These are phyloP conservation scores for Starmerella scarabaei DNA, from an alignment of 805 yeast genomes.

Conservation along the genomic window DNA sequence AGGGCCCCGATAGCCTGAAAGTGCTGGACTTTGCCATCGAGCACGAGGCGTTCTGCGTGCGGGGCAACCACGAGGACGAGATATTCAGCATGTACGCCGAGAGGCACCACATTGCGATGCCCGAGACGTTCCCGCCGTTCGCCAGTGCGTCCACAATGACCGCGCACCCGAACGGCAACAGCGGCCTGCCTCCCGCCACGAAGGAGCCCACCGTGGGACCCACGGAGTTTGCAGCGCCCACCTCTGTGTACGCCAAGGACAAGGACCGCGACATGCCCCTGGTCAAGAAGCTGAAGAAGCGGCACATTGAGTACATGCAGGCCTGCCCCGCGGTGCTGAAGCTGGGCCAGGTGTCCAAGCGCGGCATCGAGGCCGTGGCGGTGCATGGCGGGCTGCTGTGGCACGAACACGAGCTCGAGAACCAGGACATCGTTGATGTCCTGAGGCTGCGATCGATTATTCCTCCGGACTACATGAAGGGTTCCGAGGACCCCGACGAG, in stretches of 20 bases:
- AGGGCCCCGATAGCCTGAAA: constrained; percentile 63
- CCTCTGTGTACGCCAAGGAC: not conserved
- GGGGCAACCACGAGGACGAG: constrained; percentile 83
- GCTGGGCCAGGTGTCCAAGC: constrained; percentile 42
- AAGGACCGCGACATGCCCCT: constrained; percentile 29
- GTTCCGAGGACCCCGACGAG: constrained; percentile 36
- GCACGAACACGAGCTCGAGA: constrained; percentile 38
- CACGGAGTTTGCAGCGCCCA: not conserved
- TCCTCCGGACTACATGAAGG: constrained; percentile 47
- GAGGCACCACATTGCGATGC: constrained; percentile 36
- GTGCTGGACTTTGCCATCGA: constrained; percentile 55
- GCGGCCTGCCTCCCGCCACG: constrained; percentile 4
- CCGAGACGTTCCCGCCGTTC: constrained; percentile 21
- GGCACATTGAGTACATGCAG: constrained; percentile 48
- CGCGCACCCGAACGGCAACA: constrained; percentile 11
- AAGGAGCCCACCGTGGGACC: constrained; percentile 17
- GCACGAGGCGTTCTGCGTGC: constrained; percentile 51
- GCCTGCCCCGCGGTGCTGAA: constrained; percentile 50
- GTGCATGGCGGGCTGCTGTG: constrained; percentile 78
- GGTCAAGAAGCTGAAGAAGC: constrained; percentile 43
- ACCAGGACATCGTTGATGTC: constrained; percentile 50
- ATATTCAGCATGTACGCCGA: constrained; percentile 52
- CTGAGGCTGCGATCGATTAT: constrained; percentile 58
- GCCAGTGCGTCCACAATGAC: constrained; percentile 16
- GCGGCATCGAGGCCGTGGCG: constrained; percentile 38